Evolutionary conservation across 768 basidiomycete species (phyloP), one percentile per base, ranked within the genome.

Genomic region (Omphalotus guepiniiformis): DNA sequence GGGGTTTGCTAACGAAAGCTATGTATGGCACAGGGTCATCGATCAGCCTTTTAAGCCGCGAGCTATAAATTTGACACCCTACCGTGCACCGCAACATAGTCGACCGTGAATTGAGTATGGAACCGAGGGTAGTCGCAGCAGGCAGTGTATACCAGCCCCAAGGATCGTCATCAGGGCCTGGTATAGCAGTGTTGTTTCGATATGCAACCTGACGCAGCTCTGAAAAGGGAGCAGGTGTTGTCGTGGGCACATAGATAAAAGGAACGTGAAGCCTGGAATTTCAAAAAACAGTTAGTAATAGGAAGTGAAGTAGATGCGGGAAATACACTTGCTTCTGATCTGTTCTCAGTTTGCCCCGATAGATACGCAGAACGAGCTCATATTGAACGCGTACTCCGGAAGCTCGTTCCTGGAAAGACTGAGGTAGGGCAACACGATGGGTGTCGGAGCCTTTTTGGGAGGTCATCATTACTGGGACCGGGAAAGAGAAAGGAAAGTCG

Each of bases 401-500:
- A 0, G 54, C 55, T 23, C 61, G 59, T 47, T 73, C 71, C 2
- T 60, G 47, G 48, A 72, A 71, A 0, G 69, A 64, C 36, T 68
- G 65, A 1, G 71, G 69, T 21, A 63, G 50, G 6, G 60, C 53
- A 21, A 54, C 59, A 13, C 51, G 38, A 9, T 29, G 41, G 2
- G 45, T 45, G 41, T 53, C 42, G 1, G 53, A 40, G 16, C 65
- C 42, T 11, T 53, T 53, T 6, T 64, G 59, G 30, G 62, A n/a
- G n/a, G n/a, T n/a, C n/a, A n/a, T n/a, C n/a, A n/a, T 58, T 13
- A 55, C 58, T 11, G 73, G 72, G 52, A 72, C 65, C 3, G 63
- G 50, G 47, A 74, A 64, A 3, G 66, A 64, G 47, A 73, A 72
- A 5, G 69, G 66, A 67, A 69, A 72, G 1, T 54, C 55, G 43